A percentile compares a stretch with the other conserved stretches of the same genome.
Evolutionary conservation across 306 rosid species (phyloP).

Genomic region (Ormosia semicastrata): DNA sequence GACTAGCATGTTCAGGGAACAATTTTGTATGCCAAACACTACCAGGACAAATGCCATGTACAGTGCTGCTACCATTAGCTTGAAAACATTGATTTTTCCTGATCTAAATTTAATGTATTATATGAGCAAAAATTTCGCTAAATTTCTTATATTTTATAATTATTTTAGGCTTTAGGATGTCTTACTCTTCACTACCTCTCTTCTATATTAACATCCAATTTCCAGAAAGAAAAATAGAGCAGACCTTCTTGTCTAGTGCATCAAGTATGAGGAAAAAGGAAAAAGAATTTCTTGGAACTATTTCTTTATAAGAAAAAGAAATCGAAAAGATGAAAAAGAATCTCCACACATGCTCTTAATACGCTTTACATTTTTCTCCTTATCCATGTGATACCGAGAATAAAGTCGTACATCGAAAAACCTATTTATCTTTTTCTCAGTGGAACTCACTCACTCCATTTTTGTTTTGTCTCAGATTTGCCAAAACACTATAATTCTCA

Average conservation of each 20-base stretch:
- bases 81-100: background rate
- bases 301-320: conserved; percentile 2
- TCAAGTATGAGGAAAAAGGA: background rate
- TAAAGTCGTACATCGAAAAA: background rate
- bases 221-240: background rate
- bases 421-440: background rate
- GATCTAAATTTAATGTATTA: background rate
- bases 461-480: background rate
- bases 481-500: background rate
- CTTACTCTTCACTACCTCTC: background rate
- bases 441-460: background rate
- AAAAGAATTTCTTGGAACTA: background rate
- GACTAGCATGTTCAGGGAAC: background rate
- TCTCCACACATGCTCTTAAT: conserved; percentile 15
- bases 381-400: conserved; percentile 34
- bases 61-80: too few species aligned
- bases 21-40: background rate
- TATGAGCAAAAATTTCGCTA: background rate
- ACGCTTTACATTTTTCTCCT: background rate
- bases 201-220: background rate
- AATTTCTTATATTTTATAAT: background rate
- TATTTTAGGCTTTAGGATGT: background rate
- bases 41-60: background rate
- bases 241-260: background rate
- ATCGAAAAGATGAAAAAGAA: conserved; percentile 12